Base-by-base conservation (phyloP, 306 rosid species). In the Lupinus albus region DNA sequence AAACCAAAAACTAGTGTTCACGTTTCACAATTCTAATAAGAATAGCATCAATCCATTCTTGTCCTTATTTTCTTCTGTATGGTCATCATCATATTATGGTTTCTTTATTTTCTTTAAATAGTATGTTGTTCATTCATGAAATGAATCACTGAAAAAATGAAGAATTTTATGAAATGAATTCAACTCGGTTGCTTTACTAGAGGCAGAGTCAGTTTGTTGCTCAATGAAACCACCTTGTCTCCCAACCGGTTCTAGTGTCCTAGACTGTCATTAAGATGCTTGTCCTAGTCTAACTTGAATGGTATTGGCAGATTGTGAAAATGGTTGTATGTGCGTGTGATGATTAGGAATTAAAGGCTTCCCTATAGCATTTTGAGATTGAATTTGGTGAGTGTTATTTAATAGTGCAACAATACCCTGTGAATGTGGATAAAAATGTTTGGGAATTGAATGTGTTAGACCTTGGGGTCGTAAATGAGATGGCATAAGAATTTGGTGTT, bases 391-490 rank as follows among this genome's bases (percentile, higher is more conserved):
- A 71, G 74, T 16, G 57, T 47, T 85, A 66, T 80, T 86, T 59
- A 82, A 72, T 39, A 67, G 69, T 55, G 79, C 78, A 73, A 62
- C 67, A 59, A 80, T 85, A 30, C 70, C 82, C 47, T 82, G 87
- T 50, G 78, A 48, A 52, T 83, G 92, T 5, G 79, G 74, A 79
- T 67, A 84, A 59, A 79, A 70, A 67, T 86, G 86, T 61, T 78
- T 83, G 14, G 88, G 80, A 68, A 86, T 75, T 41, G 80, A 64
- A 50, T 85, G 85, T 47, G 81, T 81, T 18, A 80, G 80, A 66
- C 87, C 93, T 42, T 70, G 87, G 57, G 91, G 87, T 6, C 74
- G 89, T 70, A 79, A 45, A 46, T 78, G 86, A 17, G 93, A 82
- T 25, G 80, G 50, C 78, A 83, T 75, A 41, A 82, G 75, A 50